Conservation (phyloP, 306 rosid genomes). For the Mimosa pudica region DNA sequence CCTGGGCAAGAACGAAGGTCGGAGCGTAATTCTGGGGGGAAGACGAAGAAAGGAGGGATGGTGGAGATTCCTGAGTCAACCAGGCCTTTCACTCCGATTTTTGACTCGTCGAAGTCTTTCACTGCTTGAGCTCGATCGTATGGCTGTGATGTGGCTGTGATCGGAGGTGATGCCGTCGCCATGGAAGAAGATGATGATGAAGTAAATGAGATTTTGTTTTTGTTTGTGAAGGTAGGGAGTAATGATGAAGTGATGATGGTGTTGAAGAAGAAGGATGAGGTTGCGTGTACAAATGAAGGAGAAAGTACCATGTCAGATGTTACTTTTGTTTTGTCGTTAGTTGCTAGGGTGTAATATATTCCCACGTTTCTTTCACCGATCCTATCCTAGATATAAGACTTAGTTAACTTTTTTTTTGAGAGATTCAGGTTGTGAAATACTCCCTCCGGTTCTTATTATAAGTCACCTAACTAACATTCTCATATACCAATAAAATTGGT, state of each 20-base stretch:
- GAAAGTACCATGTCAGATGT: too few relatives aligned
- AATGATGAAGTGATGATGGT: too few relatives aligned
- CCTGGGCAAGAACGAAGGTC: conserved; percentile 35
- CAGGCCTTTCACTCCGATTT: conserved; percentile 74
- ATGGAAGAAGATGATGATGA: not conserved
- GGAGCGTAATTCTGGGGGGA: conserved; percentile 52
- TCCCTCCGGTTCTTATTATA: too few relatives aligned
- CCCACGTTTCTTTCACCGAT: too few relatives aligned
- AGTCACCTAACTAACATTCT: too few relatives aligned
- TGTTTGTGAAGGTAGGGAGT: too few relatives aligned
- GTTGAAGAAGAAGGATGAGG: not conserved
- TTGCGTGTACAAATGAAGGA: not conserved
- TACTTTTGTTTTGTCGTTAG: too few relatives aligned
- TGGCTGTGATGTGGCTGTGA: conserved; percentile 7
- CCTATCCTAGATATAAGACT: too few relatives aligned
- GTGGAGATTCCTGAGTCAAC: conserved; percentile 56
- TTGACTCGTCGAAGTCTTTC: conserved; percentile 57
- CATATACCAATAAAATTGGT: too few relatives aligned
- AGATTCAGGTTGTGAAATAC: too few relatives aligned
- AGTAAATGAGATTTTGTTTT: not conserved
- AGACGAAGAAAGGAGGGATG: conserved; percentile 58
- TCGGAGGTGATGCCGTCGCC: conserved; percentile 16
- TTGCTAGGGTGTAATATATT: too few relatives aligned
- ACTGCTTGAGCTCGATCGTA: conserved; percentile 54
- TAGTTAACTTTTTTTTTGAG: too few relatives aligned